Conservation (phyloP, 2,329 filamentous ascomycete genomes). For the Didymella glomerata region DNA sequence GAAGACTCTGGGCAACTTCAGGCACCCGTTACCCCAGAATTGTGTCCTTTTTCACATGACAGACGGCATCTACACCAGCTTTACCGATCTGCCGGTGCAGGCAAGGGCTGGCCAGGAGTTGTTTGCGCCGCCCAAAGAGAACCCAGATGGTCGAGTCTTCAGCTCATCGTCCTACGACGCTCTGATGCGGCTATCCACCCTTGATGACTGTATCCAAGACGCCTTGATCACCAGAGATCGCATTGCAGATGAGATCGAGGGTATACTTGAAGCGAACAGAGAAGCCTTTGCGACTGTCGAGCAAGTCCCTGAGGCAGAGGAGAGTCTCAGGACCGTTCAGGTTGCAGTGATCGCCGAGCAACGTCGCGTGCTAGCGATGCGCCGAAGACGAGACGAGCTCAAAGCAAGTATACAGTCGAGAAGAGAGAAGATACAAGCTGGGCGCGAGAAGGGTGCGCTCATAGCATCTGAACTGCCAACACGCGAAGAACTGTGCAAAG, state of each 20-base stretch:
- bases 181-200: slow-evolving; percentile 84
- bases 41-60: slow-evolving; percentile 84
- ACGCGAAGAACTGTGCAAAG: slow-evolving; percentile 54
- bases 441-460: slow-evolving; percentile 66
- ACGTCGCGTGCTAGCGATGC: slow-evolving; percentile 69
- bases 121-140: slow-evolving; percentile 46
- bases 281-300: slow-evolving; percentile 48
- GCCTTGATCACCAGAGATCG: slow-evolving; percentile 78
- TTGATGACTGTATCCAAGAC: slow-evolving; percentile 92
- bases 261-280: slow-evolving; percentile 52
- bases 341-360: slow-evolving; percentile 68
- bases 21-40: slow-evolving; percentile 79
- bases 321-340: slow-evolving; percentile 55
- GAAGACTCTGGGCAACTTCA: slow-evolving; percentile 65
- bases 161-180: slow-evolving; percentile 84
- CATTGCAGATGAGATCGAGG: slow-evolving; percentile 80
- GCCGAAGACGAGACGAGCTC: slow-evolving; percentile 72
- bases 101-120: slow-evolving; percentile 40
- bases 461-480: slow-evolving; percentile 69
- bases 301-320: slow-evolving; percentile 55
- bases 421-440: slow-evolving; percentile 71
- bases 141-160: slow-evolving; percentile 60
- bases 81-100: slow-evolving; percentile 69
- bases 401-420: slow-evolving; percentile 71
- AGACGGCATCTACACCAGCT: slow-evolving; percentile 84